Evolutionary conservation across 805 yeast genomes (phyloP), one percentile per base, ranked within the genome.

Genomic region (Metschnikowia proteae): DNA sequence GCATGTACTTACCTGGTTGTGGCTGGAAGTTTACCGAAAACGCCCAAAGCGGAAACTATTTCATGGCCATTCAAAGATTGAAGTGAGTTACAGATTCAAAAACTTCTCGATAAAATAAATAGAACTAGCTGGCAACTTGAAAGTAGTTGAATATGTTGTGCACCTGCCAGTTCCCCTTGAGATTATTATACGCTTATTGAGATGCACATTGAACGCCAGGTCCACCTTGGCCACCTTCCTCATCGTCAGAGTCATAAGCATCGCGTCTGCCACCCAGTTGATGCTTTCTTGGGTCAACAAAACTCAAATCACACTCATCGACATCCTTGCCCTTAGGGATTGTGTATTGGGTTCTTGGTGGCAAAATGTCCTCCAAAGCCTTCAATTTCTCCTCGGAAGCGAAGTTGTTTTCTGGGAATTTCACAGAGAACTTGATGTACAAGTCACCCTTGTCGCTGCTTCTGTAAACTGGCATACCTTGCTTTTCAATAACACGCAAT

Each of bases 391-490:
- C 89, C 67, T 87, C 96, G 51, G 78, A 62, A 43, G 96, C 78
- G 65, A 88, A 89, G 63, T 84, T 78, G 46, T 76, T 70, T 46
- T 66, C 65, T 56, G 99, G 99, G 88, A 94, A 94, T 65, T 86
- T 89, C 62, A 94, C 80, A 56, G 82, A 83, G 73, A 94, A 94
- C 65, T 87, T 84, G 59, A 94, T 74, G 61, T 88, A 82, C 74
- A 94, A 78, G 73, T 89, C 82, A 71, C 99, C 99, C 62, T 68
- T 77, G 55, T 90, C 88, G 67, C 96, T 96, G 66, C 80, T 84
- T 72, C 94, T 83, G 72, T 78, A 84, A 57, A 92, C 75, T 58
- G 99, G 99, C 99, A 94, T 94, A 83, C 99, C 99, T 71, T 92
- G 91, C 61, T 84, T 88, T 59, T 86, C 89, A 55, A 94, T 74